These are phyloP conservation scores for Adansonia gregorii DNA, from an alignment of 441 rosid species.

Conservation along the genomic window DNA sequence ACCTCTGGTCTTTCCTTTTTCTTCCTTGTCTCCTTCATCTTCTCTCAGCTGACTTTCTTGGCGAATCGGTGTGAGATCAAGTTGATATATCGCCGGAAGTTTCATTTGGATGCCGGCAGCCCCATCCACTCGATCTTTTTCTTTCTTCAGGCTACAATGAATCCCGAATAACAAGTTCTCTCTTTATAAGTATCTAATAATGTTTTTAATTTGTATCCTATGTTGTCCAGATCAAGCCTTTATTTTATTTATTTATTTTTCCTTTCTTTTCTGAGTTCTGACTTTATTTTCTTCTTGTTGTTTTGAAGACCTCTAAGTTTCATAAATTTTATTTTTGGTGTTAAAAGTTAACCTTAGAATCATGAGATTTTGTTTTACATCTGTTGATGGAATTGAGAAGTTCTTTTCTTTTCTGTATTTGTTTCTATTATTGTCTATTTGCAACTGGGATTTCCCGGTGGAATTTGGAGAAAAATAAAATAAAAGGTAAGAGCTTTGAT, in stretches of 20 bases:
- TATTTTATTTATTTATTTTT: background rate
- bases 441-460: background rate
- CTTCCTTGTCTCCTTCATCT: conserved; percentile 5
- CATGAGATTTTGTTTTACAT: background rate
- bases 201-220: background rate
- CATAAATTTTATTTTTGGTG: background rate
- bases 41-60: background rate
- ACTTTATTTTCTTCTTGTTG: background rate
- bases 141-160: conserved; percentile 32
- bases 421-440: background rate
- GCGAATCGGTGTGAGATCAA: conserved; percentile 21
- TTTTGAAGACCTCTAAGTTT: background rate
- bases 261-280: background rate
- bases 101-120: background rate
- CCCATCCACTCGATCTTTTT: background rate
- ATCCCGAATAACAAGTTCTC: conserved; percentile 44
- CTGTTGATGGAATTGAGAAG: conserved; percentile 8
- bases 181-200: background rate
- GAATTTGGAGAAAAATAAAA: background rate
- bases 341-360: conserved; percentile 11
- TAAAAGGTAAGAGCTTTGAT: background rate
- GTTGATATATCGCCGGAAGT: conserved; percentile 25
- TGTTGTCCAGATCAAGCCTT: background rate
- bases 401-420: background rate
- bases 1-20: background rate